A percentile compares a stretch with the other conserved stretches of the same genome.
phyloP scores from a whole-genome alignment of 495 filamentous ascomycete species.

The Penicillium diatomitis region DNA sequence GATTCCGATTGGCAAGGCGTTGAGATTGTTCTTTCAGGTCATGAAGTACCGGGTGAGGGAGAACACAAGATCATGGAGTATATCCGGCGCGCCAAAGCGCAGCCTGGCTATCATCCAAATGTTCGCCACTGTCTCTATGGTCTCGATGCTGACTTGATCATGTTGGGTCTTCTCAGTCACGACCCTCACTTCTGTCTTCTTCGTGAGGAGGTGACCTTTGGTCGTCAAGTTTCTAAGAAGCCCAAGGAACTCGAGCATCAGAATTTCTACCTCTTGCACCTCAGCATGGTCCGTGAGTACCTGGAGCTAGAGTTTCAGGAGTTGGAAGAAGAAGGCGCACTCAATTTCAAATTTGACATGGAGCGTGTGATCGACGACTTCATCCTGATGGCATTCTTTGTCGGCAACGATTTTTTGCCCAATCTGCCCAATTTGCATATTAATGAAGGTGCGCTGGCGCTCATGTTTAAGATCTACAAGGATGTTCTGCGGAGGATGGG shows the following conservation, averaged over 20 bases:
- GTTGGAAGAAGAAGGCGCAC: constrained; percentile 62
- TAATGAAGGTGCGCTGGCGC: constrained; percentile 89
- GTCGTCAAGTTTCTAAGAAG: constrained; percentile 72
- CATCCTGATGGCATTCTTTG: constrained; percentile 98
- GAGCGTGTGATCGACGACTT: constrained; percentile 98
- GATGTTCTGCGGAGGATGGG: constrained; percentile 75
- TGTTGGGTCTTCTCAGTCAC: constrained; percentile 93
- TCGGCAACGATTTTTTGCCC: constrained; percentile 98
- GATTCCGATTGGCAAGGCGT: constrained; percentile 95
- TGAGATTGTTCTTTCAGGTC: constrained; percentile 91
- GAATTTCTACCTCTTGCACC: constrained; percentile 96
- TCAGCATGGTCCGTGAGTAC: constrained; percentile 96
- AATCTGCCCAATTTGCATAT: constrained; percentile 96
- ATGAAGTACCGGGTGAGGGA: constrained; percentile 98
- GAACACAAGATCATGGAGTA: constrained; percentile 99
- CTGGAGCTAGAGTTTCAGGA: constrained; percentile 96
- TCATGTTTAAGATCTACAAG: constrained; percentile 98
- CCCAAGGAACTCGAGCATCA: constrained; percentile 96
- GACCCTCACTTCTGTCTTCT: constrained; percentile 97
- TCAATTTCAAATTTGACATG: constrained; percentile 82
- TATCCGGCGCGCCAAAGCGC: constrained; percentile 91
- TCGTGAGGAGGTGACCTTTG: constrained; percentile 96
- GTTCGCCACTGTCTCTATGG: constrained; percentile 96
- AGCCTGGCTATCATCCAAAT: constrained; percentile 90
- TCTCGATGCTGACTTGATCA: constrained; percentile 95